Evolutionary conservation across 1,284 basidiomycete species (phyloP), one percentile per base, ranked within the genome.

Genomic region (Trichosporon coremiiforme): DNA sequence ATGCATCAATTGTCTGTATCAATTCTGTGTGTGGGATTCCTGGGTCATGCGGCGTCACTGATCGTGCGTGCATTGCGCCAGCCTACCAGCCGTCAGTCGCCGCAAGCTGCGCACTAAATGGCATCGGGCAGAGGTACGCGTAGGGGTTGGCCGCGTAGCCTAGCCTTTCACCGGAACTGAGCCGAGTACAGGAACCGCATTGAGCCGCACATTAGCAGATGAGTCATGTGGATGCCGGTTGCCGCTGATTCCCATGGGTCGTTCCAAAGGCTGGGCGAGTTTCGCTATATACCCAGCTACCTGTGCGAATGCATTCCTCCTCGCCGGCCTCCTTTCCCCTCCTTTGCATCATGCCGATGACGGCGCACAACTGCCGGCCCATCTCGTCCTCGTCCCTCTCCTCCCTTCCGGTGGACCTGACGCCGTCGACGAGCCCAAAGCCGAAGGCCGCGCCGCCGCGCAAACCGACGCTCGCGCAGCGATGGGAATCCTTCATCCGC

Each of bases 1-100:
- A 60, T 55, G 53, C 53, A 55, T 29, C 53, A 45, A 29, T 29
- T 29, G 53, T 15, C 29, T 55, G 53, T 55, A 55, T 25, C 53
- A 55, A 29, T 29, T 25, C 29, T 7, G 53, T 29, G 29, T 15
- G 53, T 10, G 22, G 25, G 53, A n/a, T 33, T 33, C 33, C 33
- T 33, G 33, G 33, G 33, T 10, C 20, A 25, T 55, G 20, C 22
- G 20, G 50, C 20, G 22, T 12, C 20, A 8, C 17, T 6, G 5
- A 55, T 29, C 29, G 53, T 55, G 41, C 41, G 17, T n/a, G 41
- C 41, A 38, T 38, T 38, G 36, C 36, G 10, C 36, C 36, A 38
- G 36, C 36, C 10, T 10, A 10, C 36, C 36, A 38, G 36, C 36
- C 36, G 36, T 12, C 36, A 10, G 36, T 38, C 36, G 36, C 36